A percentile compares a stretch with the other conserved stretches of the same genome.
Evolutionary conservation across 2,329 filamentous ascomycete species (phyloP).

Genomic region (Fusarium veterinarium): DNA sequence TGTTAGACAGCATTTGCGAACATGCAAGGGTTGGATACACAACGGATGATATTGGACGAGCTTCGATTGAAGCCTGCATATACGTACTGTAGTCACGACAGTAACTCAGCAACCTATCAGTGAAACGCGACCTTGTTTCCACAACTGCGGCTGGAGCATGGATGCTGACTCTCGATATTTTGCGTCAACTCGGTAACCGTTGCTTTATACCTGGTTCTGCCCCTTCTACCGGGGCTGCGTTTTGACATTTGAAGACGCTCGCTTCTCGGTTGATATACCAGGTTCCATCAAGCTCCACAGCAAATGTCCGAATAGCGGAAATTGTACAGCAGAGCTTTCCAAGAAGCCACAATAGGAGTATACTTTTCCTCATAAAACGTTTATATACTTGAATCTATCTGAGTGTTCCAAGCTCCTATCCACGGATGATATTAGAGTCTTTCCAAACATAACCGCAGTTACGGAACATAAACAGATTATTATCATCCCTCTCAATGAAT

Average conservation of each 20-base stretch:
- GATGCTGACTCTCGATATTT: conserved; percentile 7
- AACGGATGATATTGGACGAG: conserved; percentile 3
- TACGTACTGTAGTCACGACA: conserved; percentile 16
- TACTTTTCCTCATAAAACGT: not conserved
- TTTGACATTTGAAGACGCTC: not conserved
- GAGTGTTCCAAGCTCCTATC: not conserved
- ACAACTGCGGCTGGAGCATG: conserved; percentile 19
- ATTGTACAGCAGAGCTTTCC: conserved; percentile 1
- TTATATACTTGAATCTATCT: not conserved
- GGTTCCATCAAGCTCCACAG: conserved; percentile 6
- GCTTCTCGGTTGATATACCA: not conserved
- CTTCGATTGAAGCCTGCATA: not conserved
- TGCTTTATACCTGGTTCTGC: not conserved
- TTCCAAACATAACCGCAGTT: not conserved
- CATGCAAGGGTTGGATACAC: conserved; percentile 6
- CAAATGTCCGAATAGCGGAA: conserved; percentile 10
- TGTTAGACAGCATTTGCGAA: conserved; percentile 15
- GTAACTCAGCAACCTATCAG: conserved; percentile 29
- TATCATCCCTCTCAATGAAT: not conserved
- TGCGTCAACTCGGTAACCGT: conserved; percentile 7
- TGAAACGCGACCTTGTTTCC: conserved; percentile 21
- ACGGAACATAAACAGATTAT: not conserved
- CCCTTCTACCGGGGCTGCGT: conserved; percentile 1
- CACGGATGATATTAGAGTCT: not conserved
- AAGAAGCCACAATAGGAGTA: conserved; percentile 4